Base-by-base conservation (phyloP, 768 basidiomycete species). In the Psilocybe azurescens region DNA sequence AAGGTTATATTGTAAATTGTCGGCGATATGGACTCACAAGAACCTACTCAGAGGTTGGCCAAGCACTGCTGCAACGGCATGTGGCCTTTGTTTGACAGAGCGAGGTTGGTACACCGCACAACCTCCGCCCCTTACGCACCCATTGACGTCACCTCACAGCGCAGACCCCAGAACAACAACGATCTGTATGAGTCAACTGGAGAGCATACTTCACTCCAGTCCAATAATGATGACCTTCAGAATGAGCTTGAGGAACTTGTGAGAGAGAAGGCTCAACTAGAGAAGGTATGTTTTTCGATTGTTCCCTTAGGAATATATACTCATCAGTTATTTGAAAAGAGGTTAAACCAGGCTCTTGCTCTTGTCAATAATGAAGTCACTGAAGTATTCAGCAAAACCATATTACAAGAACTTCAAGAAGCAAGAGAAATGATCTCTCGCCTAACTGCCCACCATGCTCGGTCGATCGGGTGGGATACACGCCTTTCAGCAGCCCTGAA, bases 11-110 rank as follows among this genome's bases (percentile, higher is more conserved):
- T 24, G 32, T 20, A 16, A 18, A 32, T 56, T 50, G 14, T 44
- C 3, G 20, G 9, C 11, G 14, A 9, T 3, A 41, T 58, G 54
- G 51, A 56, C 33, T 69, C 29, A 65, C 28, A 33, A 20, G 8
- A 39, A 11, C 16, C n/a, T 41, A 20, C 29, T 18, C 53, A 94
- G 94, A 96, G 81, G 89, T 97, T 30, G 95, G 95, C 10, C 93
- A 95, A 74, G 95, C 95, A 3, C 76, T 97, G 51, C 74, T 97
- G 52, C 88, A 91, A 69, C 81, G 89, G 61, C 94, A 96, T 71
- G 95, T 95, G 76, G 91, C 90, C 2, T 93, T 93, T 74, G 87
- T 94, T 30, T 86, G 89, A 53, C 83, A 83, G 69, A 85, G 88
- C 59, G 87, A 91, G 84, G 88, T 86, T 65, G 48, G 81, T 75